Conservation (phyloP, 169 alveolate species). For the Plasmodium adleri region DNA sequence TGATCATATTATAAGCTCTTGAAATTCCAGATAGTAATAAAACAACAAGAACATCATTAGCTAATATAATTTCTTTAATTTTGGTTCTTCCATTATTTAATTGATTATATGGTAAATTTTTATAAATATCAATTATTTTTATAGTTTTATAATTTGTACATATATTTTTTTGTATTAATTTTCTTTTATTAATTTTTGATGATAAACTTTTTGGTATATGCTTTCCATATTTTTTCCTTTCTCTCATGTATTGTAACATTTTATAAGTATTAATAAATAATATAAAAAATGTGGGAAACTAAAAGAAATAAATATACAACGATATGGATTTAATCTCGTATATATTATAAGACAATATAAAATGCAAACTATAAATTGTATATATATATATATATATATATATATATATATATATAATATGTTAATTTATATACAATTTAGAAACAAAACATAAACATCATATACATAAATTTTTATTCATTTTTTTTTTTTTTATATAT, state of each 20-base stretch:
- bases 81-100: slow-evolving; percentile 77
- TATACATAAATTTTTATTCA: too few species aligned
- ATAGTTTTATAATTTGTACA: slow-evolving; percentile 59
- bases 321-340: too few species aligned
- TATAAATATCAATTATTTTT: slow-evolving; percentile 77
- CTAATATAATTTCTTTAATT: slow-evolving; percentile 82
- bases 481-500: too few species aligned
- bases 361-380: background rate
- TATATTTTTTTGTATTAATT: slow-evolving; percentile 40
- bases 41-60: slow-evolving; percentile 81
- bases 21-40: slow-evolving; percentile 82
- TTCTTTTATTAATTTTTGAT: slow-evolving; percentile 66
- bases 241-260: slow-evolving; percentile 74
- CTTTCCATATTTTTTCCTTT: slow-evolving; percentile 65
- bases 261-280: background rate
- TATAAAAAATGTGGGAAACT: background rate
- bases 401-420: background rate
- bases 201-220: slow-evolving; percentile 61
- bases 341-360: too few species aligned
- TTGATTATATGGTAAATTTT: slow-evolving; percentile 76
- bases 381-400: background rate
- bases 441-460: too few species aligned
- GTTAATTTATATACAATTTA: too few species aligned
- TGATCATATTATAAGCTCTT: slow-evolving; percentile 80
- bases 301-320: background rate